Percentiles rank a stretch among this genome's conserved stretches.
Conservation (phyloP, 805 yeast species). For the Wickerhamomyces rabaulensis region DNA sequence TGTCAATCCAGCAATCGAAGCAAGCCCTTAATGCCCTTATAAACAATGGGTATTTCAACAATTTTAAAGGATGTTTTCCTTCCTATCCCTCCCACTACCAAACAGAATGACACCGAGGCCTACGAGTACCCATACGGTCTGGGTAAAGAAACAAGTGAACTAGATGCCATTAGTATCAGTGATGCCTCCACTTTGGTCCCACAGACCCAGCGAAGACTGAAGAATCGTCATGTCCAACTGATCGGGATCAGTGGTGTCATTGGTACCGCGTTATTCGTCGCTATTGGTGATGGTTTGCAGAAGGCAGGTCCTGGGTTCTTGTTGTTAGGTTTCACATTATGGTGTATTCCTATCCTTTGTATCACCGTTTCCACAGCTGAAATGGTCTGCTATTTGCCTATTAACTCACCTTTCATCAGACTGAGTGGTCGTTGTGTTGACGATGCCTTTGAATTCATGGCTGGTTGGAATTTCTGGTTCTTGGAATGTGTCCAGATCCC, state of each 20-base stretch:
- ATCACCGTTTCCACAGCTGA: conserved; percentile 74
- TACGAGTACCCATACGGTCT: background rate
- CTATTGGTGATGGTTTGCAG: conserved; percentile 59
- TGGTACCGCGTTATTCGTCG: conserved; percentile 75
- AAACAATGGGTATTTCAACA: background rate
- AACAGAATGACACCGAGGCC: background rate
- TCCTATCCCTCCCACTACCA: conserved; percentile 11
- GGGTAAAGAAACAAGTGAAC: background rate
- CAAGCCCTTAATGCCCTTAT: background rate
- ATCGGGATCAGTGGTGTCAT: conserved; percentile 80
- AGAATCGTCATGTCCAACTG: conserved; percentile 70
- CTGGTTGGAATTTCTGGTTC: conserved; percentile 79
- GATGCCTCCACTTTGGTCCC: conserved; percentile 19
- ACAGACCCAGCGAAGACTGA: conserved; percentile 44
- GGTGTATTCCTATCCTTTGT: conserved; percentile 66
- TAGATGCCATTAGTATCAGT: conserved; percentile 3
- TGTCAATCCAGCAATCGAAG: too few species aligned
- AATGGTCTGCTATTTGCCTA: conserved; percentile 71
- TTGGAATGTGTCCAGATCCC: conserved; percentile 76
- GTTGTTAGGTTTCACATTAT: conserved; percentile 56
- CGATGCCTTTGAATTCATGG: conserved; percentile 66
- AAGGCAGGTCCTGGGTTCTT: conserved; percentile 69
- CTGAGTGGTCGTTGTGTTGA: conserved; percentile 74
- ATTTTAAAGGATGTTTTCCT: conserved; percentile 16
- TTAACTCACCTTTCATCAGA: conserved; percentile 71